These are phyloP conservation scores for Morella rubra DNA, from an alignment of 306 rosid species.

Conservation along the genomic window DNA sequence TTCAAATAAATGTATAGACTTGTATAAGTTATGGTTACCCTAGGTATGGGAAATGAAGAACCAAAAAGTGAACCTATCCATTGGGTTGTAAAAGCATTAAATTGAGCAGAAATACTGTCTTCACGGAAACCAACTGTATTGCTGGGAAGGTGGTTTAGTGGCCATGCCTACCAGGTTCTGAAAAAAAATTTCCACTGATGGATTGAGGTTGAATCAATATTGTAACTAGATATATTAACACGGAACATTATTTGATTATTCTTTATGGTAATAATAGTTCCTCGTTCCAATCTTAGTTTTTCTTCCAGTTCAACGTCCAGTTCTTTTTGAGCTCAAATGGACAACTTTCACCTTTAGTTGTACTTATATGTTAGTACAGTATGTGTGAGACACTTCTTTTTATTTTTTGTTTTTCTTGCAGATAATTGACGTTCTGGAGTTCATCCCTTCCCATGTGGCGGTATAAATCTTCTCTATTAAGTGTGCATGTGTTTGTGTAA, in stretches of 20 bases:
- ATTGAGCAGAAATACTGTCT: neutral
- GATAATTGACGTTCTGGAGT: conserved; percentile 90
- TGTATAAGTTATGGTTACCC: no score
- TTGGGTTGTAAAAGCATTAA: neutral
- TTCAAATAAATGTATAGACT: no score
- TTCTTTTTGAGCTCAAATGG: neutral
- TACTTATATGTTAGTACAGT: neutral
- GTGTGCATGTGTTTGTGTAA: conserved; percentile 8
- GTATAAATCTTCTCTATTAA: conserved; percentile 46
- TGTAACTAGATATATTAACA: no score
- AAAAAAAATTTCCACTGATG: neutral
- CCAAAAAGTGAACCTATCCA: neutral
- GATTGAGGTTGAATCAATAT: neutral
- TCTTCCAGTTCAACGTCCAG: neutral
- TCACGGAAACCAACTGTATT: neutral
- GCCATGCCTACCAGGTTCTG: neutral
- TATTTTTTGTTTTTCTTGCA: conserved; percentile 41
- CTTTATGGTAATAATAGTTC: neutral
- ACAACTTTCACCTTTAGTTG: neutral
- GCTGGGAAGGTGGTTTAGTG: neutral
- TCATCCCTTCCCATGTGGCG: conserved; percentile 92
- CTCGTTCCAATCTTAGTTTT: neutral
- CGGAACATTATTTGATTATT: neutral
- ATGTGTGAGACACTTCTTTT: conserved; percentile 19
- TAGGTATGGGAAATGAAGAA: no score